Evolutionary conservation across 495 filamentous ascomycete species (phyloP).

Genomic region (Daldinia loculata): DNA sequence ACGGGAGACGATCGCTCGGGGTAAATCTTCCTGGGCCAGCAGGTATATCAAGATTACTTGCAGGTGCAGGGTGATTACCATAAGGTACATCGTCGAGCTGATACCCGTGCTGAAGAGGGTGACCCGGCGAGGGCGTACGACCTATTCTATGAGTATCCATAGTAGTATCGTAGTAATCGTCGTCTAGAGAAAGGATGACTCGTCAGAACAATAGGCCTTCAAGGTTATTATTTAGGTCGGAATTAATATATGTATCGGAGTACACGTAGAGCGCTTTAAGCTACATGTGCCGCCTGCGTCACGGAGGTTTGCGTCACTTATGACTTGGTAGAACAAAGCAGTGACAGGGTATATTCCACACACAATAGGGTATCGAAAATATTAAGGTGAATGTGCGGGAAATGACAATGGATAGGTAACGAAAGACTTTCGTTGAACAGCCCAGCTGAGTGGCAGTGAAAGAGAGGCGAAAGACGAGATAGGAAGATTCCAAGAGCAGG

Average conservation of each 20-base stretch:
- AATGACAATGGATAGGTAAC: conserved; percentile 27
- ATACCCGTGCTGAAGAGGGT: conserved; percentile 67
- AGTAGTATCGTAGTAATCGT: conserved; percentile 66
- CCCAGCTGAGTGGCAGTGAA: conserved; percentile 27
- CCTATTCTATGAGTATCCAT: conserved; percentile 65
- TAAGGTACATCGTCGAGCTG: conserved; percentile 77
- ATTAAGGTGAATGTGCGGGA: conserved; percentile 10
- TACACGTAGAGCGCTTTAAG: neutral
- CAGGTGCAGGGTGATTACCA: conserved; percentile 43
- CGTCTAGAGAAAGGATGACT: conserved; percentile 55
- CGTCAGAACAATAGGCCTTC: conserved; percentile 23
- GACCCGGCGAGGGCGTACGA: conserved; percentile 65
- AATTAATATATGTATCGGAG: neutral
- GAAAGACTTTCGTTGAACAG: conserved; percentile 21
- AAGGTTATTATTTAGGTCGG: neutral
- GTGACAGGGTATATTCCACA: conserved; percentile 15
- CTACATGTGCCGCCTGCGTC: conserved; percentile 45
- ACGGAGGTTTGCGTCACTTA: conserved; percentile 35
- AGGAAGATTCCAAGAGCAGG: conserved; percentile 9
- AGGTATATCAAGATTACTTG: conserved; percentile 72
- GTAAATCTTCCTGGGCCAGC: conserved; percentile 65
- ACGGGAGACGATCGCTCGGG: conserved; percentile 50
- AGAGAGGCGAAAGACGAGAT: conserved; percentile 18
- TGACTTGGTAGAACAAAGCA: conserved; percentile 22
- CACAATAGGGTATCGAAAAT: conserved; percentile 19